These are phyloP conservation scores for Rhizophagus prolifer DNA, from an alignment of 192 early-diverging fungal genomes.

Conservation along the genomic window DNA sequence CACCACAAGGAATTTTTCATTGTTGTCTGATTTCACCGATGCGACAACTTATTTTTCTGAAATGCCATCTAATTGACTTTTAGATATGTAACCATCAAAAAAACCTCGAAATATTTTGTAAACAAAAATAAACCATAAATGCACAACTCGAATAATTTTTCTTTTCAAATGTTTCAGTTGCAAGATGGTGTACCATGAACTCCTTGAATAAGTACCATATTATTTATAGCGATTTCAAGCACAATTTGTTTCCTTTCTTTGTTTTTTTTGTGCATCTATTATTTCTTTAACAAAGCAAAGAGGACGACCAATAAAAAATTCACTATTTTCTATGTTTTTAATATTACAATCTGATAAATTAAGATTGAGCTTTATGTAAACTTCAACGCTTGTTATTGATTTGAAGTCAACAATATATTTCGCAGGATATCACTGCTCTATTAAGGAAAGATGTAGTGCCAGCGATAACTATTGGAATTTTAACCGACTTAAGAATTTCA, in stretches of 20 bases:
- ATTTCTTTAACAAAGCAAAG: background rate
- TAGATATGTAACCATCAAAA: too few species aligned
- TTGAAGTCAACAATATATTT: background rate
- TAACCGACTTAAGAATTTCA: background rate
- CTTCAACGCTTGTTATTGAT: background rate
- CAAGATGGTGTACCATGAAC: background rate
- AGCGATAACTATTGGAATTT: constrained; percentile 19
- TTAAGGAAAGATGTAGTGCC: constrained; percentile 14
- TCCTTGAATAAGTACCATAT: background rate
- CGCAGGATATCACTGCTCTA: background rate
- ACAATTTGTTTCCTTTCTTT: background rate
- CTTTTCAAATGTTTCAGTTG: too few species aligned
- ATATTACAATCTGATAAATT: background rate
- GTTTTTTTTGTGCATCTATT: background rate
- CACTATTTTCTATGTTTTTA: background rate
- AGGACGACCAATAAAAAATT: background rate
- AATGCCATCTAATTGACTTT: too few species aligned
- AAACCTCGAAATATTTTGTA: too few species aligned
- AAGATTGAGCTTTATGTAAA: background rate
- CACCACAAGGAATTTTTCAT: too few species aligned
- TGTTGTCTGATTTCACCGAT: too few species aligned
- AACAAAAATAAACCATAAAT: too few species aligned
- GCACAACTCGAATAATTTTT: too few species aligned
- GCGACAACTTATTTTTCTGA: too few species aligned
- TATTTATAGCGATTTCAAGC: background rate